These are phyloP conservation scores for Zea luxurians DNA, from an alignment of 176 grass and related monocot genomes.

Conservation along the genomic window DNA sequence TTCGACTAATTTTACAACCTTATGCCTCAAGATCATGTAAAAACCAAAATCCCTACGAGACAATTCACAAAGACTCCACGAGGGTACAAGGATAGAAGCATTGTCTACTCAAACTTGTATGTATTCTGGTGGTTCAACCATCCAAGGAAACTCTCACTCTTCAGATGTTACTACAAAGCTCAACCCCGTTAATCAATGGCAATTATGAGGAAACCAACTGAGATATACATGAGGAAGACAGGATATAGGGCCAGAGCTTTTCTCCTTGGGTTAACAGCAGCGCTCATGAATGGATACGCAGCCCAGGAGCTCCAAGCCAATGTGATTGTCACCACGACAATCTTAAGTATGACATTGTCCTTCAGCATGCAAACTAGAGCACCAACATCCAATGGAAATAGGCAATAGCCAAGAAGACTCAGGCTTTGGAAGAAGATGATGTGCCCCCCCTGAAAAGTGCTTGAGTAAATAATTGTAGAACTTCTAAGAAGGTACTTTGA, in stretches of 20 bases:
- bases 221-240: constrained; percentile 97
- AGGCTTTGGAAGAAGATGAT: constrained; percentile 99
- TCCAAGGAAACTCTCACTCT: constrained; percentile 24
- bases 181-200: constrained; percentile 63
- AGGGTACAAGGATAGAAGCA: constrained; percentile 4
- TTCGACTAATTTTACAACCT: constrained; percentile 49
- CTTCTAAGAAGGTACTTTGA: neutral
- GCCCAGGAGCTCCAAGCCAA: constrained; percentile 98
- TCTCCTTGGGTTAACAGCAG: constrained; percentile 90
- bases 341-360: constrained; percentile 86
- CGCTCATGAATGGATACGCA: constrained; percentile 99
- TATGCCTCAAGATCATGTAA: constrained; percentile 23
- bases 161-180: constrained; percentile 35
- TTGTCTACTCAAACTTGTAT: constrained; percentile 39
- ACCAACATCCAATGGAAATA: constrained; percentile 91
- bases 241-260: constrained; percentile 92
- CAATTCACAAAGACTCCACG: neutral
- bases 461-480: constrained; percentile 8
- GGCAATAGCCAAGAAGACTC: constrained; percentile 92
- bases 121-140: constrained; percentile 34
- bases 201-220: constrained; percentile 93
- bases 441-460: constrained; percentile 75
- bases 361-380: constrained; percentile 88
- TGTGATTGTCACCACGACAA: constrained; percentile 71
- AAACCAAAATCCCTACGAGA: constrained; percentile 39